Base-by-base conservation (phyloP, 768 basidiomycete species). In the Suillus subalutaceus region DNA sequence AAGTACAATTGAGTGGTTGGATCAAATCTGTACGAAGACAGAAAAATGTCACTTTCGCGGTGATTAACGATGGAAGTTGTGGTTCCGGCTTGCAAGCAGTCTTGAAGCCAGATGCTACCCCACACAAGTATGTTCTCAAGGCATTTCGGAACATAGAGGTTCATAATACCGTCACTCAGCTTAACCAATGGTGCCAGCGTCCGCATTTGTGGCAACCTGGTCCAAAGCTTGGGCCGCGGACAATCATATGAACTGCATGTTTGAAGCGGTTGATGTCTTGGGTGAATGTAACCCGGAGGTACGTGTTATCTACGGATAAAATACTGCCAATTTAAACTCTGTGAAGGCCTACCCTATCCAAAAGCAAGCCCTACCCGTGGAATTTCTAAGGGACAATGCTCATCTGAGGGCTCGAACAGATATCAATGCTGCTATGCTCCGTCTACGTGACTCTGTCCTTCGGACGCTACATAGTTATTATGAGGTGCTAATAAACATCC, bases 361-460 rank as follows among this genome's bases (percentile, higher is more conserved):
- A 77, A 98, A 97, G 75, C 89, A 98, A 77, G 77, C 88, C 37
- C 83, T 94, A 13, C 87, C 92, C 2, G 77, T 84, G 2, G 91
- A 95, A 67, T 91, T 93, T 72, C 84, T 97, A 38, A 86, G 97
- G 9, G 92, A 96, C 66, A 84, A 96, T 72, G 87, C 88, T 5
- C 96, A 99, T 80, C 77, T 99, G n/a, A 89, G 97, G 12, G 84
- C 91, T 8, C 86, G 97, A 15, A 96, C 93, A 10, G 82, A 87
- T 38, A 80, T 82, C 0, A 87, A 88, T 35, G 89, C 88, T 1
- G 84, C 92, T 38, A 88, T 95, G 83, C 81, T 97, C 48, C 85
- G 94, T 43, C 78, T 96, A 1, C 84, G 96, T 26, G 84, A 90
- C 69, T 73, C 73, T 1, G 77, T 92, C 5, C 80, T 83, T 66